Evolutionary conservation across 202 grass and related monocot genomes (phyloP).

Genomic region (Brachypodium distachyon): DNA sequence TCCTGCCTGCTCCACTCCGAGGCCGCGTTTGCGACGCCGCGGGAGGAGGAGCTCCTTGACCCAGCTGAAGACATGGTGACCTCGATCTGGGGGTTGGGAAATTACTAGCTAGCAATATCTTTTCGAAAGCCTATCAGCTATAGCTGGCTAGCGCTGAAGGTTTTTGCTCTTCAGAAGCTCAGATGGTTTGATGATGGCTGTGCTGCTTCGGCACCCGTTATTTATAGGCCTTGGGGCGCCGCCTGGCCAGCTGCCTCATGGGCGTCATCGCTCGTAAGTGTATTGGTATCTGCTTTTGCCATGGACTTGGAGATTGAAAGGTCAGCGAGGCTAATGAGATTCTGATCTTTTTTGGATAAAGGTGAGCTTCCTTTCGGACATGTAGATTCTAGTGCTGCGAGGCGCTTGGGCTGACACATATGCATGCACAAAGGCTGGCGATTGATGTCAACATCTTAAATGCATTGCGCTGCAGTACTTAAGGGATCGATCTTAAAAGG

Average conservation of each 20-base stretch:
- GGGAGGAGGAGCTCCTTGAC: slow-evolving; percentile 37
- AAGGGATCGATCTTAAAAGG: too few species aligned
- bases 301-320: neutral
- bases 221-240: slow-evolving; percentile 31
- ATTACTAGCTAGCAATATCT: too few species aligned
- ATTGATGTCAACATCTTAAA: neutral
- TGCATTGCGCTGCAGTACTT: neutral
- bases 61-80: slow-evolving; percentile 54
- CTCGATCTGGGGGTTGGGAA: neutral
- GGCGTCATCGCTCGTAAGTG: too few species aligned
- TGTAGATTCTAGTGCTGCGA: neutral
- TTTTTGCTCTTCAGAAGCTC: neutral
- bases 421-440: neutral
- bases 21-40: neutral
- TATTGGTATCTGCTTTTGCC: neutral
- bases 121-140: too few species aligned
- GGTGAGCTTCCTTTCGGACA: neutral
- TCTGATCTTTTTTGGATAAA: neutral
- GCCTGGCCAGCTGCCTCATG: too few species aligned
- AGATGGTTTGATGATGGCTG: slow-evolving; percentile 12
- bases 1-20: slow-evolving; percentile 49
- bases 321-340: neutral
- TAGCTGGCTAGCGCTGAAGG: too few species aligned
- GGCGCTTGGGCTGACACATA: neutral
- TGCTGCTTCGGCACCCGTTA: slow-evolving; percentile 18